Base-by-base conservation (phyloP, 2,329 filamentous ascomycete genomes). In the Talaromyces pinophilus region DNA sequence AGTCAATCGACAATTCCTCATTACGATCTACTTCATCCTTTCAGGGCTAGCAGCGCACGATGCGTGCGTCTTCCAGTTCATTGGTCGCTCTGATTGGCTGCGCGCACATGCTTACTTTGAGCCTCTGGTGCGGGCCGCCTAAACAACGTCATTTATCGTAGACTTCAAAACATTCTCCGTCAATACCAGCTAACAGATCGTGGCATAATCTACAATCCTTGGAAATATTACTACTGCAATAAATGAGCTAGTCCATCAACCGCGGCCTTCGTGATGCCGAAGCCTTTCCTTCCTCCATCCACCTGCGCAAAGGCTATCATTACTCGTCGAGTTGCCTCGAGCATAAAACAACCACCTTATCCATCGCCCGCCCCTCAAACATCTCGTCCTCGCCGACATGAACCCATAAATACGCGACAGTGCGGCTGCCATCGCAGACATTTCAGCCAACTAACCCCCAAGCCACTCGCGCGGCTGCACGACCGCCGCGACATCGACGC, bases 181-280 rank as follows among this genome's bases (percentile, higher is more conserved):
- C 50, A 33, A 54, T n/a, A 25, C 25, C 25, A 3, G 2, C 25
- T 25, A 25, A 25, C 25, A 25, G 25, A 25, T 25, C 25, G 25
- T 25, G 3, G 2, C 25, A 25, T 25, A 25, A 25, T 4, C 25
- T 25, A 25, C 25, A 3, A 25, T 25, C 25, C 25, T 25, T 25
- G 25, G 25, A 25, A 3, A 25, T 25, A 25, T 25, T 25, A 25
- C 4, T 25, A 25, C 25, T 25, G 7, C 33, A 7, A 30, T 30
- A 28, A 46, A 60, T 60, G 57, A 60, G 2, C 19, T 5, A 46
- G 28, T 3, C 7, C 10, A 33, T 5, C 28, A 28, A 30, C 5
- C 30, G 7, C 68, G 59, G 69, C 63, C 66, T 67, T 67, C 67
- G 70, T 68, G 30, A 77, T 77, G 75, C 72, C 71, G 68, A 76